phyloP scores from a whole-genome alignment of 305 asterid species.

The Fraxinus paxiana region DNA sequence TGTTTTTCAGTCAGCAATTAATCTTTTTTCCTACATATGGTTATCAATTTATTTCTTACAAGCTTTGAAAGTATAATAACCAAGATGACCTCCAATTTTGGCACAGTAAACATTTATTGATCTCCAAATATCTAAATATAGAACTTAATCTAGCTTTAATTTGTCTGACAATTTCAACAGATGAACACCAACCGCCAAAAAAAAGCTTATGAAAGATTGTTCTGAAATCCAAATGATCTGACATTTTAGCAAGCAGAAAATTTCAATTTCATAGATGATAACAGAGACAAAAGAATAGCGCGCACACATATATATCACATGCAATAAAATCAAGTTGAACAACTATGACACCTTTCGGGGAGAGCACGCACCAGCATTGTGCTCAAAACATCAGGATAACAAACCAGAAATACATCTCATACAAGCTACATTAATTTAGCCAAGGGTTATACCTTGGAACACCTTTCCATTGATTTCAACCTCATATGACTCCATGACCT shows the following conservation, averaged over 20 bases:
- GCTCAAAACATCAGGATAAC: background rate
- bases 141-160: background rate
- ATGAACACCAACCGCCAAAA: background rate
- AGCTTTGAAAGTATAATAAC: background rate
- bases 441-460: slow-evolving; percentile 64
- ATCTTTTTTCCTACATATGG: background rate
- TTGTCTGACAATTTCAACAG: background rate
- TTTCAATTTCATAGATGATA: background rate
- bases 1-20: background rate
- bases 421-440: slow-evolving; percentile 11
- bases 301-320: background rate
- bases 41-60: background rate
- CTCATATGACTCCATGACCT: slow-evolving; percentile 99
- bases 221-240: background rate
- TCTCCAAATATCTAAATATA: background rate
- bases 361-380: background rate
- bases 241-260: background rate
- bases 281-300: background rate
- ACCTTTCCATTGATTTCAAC: slow-evolving; percentile 93
- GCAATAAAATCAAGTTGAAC: background rate
- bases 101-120: background rate
- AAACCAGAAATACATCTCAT: slow-evolving; percentile 14
- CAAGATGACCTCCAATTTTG: slow-evolving; percentile 2
- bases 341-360: background rate
- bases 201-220: background rate